Percentiles rank a stretch among this genome's conserved stretches.
Conservation (phyloP, 2,329 filamentous ascomycete genomes). For the Penicillium capsulatum region DNA sequence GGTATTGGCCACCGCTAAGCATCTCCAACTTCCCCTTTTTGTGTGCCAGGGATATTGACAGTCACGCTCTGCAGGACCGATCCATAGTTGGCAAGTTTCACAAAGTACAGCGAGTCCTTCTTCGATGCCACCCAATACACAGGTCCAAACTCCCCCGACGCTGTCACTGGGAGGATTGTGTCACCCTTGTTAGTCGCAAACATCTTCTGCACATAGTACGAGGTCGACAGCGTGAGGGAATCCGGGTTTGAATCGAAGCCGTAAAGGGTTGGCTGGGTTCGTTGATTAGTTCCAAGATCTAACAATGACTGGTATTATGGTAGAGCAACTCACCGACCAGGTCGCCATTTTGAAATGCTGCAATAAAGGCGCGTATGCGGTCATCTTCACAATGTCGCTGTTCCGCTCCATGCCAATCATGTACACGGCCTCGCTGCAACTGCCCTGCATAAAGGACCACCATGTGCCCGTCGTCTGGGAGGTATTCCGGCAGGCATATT, state of each 20-base stretch:
- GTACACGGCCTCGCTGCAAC: slow-evolving; percentile 61
- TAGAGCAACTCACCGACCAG: slow-evolving; percentile 29
- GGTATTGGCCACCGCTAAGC: slow-evolving; percentile 20
- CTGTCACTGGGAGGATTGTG: slow-evolving; percentile 29
- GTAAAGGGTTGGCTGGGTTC: slow-evolving; percentile 33
- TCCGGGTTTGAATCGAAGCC: slow-evolving; percentile 28
- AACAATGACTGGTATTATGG: no score
- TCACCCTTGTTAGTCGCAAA: slow-evolving; percentile 33
- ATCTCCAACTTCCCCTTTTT: slow-evolving; percentile 21
- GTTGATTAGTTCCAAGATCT: no score
- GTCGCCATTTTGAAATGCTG: slow-evolving; percentile 34
- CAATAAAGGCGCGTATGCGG: slow-evolving; percentile 35
- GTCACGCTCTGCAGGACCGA: slow-evolving; percentile 20
- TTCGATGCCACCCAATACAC: slow-evolving; percentile 36
- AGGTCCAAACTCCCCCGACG: slow-evolving; percentile 26
- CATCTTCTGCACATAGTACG: slow-evolving; percentile 37
- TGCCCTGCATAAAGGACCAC: slow-evolving; percentile 41
- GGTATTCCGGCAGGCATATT: slow-evolving; percentile 29
- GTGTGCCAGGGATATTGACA: slow-evolving; percentile 24
- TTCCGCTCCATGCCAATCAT: slow-evolving; percentile 52
- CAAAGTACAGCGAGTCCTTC: slow-evolving; percentile 18
- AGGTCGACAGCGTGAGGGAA: slow-evolving; percentile 30
- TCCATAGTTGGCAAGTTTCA: slow-evolving; percentile 34
- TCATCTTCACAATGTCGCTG: slow-evolving; percentile 36
- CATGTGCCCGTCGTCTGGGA: slow-evolving; percentile 14